A percentile compares a stretch with the other conserved stretches of the same genome.
These are phyloP conservation scores for Drechmeria coniospora DNA, from an alignment of 2,329 filamentous ascomycete species.

Conservation along the genomic window DNA sequence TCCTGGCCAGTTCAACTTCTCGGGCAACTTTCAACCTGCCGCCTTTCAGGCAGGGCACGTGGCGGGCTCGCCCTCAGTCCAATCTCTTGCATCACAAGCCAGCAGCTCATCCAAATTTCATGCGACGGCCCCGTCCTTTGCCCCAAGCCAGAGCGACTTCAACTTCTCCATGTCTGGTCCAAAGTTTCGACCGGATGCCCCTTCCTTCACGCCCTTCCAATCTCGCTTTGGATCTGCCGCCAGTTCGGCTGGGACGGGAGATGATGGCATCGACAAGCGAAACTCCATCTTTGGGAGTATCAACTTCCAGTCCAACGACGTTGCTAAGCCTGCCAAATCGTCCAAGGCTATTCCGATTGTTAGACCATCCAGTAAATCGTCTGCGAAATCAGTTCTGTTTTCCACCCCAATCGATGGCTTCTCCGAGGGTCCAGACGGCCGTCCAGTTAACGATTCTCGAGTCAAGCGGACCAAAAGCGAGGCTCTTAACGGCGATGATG, in stretches of 20 bases:
- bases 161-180: conserved; percentile 52
- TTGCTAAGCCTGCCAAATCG: conserved; percentile 50
- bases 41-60: conserved; percentile 24
- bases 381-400: conserved; percentile 14
- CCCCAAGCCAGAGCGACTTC: conserved; percentile 48
- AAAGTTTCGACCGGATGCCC: conserved; percentile 62
- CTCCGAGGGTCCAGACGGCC: conserved; percentile 33
- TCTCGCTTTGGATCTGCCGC: conserved; percentile 31
- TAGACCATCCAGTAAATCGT: conserved; percentile 41
- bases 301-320: conserved; percentile 43
- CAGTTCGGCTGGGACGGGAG: conserved; percentile 27
- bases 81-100: conserved; percentile 16
- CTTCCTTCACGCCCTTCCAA: conserved; percentile 53
- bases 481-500: conserved; percentile 52
- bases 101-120: conserved; percentile 42
- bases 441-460: conserved; percentile 48
- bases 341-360: conserved; percentile 78
- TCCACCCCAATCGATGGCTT: conserved; percentile 7
- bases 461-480: conserved; percentile 59
- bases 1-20: conserved; percentile 35
- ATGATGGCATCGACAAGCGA: conserved; percentile 24
- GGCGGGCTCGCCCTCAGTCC: conserved; percentile 5
- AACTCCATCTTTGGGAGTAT: conserved; percentile 56
- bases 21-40: conserved; percentile 31
- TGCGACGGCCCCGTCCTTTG: conserved; percentile 54